These are phyloP conservation scores for Scalesia atractyloides DNA, from an alignment of 129 eudicot species.

Conservation along the genomic window DNA sequence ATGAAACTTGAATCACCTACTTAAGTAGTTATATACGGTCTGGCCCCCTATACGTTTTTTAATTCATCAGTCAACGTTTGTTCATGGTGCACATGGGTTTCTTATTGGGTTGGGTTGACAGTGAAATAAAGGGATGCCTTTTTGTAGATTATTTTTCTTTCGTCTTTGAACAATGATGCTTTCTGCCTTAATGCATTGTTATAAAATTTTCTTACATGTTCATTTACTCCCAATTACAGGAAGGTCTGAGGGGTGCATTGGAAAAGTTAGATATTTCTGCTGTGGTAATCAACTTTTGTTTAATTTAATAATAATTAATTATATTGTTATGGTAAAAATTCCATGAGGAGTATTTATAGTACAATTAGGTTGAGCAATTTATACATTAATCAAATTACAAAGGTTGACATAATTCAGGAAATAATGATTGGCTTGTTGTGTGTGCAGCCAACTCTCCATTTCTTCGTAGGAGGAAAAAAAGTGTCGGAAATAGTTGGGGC, in stretches of 20 bases:
- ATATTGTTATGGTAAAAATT: not conserved
- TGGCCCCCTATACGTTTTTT: no score
- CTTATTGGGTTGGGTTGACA: no score
- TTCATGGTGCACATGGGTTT: no score
- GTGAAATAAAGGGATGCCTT: no score
- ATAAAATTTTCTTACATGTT: slow-evolving; percentile 13
- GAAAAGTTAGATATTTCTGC: slow-evolving; percentile 50
- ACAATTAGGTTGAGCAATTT: not conserved
- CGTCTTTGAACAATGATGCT: not conserved
- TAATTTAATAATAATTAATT: not conserved
- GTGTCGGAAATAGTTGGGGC: slow-evolving; percentile 78
- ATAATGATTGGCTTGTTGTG: slow-evolving; percentile 6
- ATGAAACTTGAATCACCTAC: no score
- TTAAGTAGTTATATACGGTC: no score
- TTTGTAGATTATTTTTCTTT: not conserved
- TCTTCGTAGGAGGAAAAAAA: slow-evolving; percentile 74
- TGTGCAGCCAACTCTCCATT: slow-evolving; percentile 80
- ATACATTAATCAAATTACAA: not conserved
- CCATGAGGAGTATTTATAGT: not conserved
- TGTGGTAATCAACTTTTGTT: slow-evolving; percentile 57
- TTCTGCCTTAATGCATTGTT: not conserved
- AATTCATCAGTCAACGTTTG: no score
- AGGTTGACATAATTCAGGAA: not conserved
- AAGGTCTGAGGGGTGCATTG: slow-evolving; percentile 56
- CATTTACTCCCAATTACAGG: slow-evolving; percentile 42